Percentiles rank a stretch among this genome's conserved stretches.
These are phyloP conservation scores for Neoarthrinium moseri DNA, from an alignment of 2,329 filamentous ascomycete genomes.

Conservation along the genomic window DNA sequence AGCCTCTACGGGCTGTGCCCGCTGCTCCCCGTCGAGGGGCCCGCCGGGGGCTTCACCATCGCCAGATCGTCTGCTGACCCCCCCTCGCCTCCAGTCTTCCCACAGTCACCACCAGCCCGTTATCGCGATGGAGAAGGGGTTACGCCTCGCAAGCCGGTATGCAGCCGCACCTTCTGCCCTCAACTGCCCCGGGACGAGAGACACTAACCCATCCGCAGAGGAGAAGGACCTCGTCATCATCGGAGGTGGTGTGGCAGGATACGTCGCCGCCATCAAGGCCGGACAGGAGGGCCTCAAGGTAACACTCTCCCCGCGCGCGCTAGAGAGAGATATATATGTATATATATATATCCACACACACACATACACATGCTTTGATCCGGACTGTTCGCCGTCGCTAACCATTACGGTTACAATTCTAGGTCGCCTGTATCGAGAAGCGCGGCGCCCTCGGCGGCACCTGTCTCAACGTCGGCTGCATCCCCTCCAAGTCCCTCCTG, in stretches of 20 bases:
- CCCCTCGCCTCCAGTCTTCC: slow-evolving; percentile 41
- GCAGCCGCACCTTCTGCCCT: not conserved
- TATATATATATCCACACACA: slow-evolving; percentile 14
- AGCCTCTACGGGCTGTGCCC: slow-evolving; percentile 7
- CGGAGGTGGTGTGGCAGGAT: slow-evolving; percentile 95
- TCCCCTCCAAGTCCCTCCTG: slow-evolving; percentile 97
- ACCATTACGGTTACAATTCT: too few relatives aligned
- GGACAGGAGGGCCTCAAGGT: slow-evolving; percentile 94
- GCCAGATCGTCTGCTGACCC: not conserved
- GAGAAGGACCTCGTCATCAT: slow-evolving; percentile 98
- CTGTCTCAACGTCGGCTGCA: slow-evolving; percentile 98
- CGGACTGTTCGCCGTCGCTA: too few relatives aligned
- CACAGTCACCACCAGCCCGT: slow-evolving; percentile 41
- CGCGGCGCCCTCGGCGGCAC: slow-evolving; percentile 92
- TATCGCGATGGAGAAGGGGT: slow-evolving; percentile 54
- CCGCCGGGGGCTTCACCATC: too few relatives aligned
- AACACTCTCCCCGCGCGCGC: not conserved
- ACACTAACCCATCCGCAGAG: slow-evolving; percentile 52
- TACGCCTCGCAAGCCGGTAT: slow-evolving; percentile 59
- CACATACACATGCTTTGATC: too few relatives aligned
- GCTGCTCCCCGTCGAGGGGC: not conserved
- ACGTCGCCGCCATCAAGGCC: slow-evolving; percentile 98
- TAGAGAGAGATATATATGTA: too few relatives aligned
- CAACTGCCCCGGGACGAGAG: slow-evolving; percentile 47
- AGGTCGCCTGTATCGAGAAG: slow-evolving; percentile 98